Evolutionary conservation across 2,329 filamentous ascomycete genomes (phyloP).

Genomic region (Simplicillium sp.): DNA sequence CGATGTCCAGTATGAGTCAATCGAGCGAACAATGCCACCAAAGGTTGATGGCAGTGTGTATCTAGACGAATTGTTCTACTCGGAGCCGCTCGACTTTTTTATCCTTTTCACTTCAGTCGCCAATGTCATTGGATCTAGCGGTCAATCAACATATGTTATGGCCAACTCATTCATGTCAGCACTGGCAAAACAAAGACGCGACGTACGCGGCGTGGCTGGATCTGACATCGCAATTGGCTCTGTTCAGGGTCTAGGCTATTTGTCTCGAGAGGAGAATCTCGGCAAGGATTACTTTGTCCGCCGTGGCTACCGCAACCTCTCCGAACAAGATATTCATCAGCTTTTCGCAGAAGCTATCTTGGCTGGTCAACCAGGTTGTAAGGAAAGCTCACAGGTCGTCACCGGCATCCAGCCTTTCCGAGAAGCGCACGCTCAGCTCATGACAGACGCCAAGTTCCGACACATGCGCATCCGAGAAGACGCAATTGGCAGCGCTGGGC

Average conservation of each 20-base stretch:
- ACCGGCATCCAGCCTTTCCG: slow-evolving; percentile 4
- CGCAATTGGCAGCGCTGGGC: not conserved
- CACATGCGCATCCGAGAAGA: not conserved
- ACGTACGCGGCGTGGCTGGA: slow-evolving; percentile 13
- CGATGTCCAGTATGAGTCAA: not conserved
- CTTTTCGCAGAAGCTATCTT: slow-evolving; percentile 18
- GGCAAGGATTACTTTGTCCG: slow-evolving; percentile 11
- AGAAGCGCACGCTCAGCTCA: not conserved
- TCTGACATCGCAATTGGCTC: slow-evolving; percentile 16
- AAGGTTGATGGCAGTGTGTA: slow-evolving; percentile 1
- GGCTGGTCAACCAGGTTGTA: slow-evolving; percentile 8
- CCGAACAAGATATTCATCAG: slow-evolving; percentile 19
- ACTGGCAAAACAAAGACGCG: slow-evolving; percentile 2
- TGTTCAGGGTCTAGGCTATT: slow-evolving; percentile 31
- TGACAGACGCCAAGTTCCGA: not conserved
- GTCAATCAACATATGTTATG: not conserved
- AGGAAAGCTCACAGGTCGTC: slow-evolving; percentile 3
- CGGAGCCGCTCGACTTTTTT: not conserved
- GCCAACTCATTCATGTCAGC: slow-evolving; percentile 2
- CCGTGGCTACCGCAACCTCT: slow-evolving; percentile 11
- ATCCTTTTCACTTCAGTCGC: slow-evolving; percentile 1
- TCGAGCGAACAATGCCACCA: not conserved
- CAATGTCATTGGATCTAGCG: not conserved
- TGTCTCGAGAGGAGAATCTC: slow-evolving; percentile 12
- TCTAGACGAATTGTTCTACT: slow-evolving; percentile 2